Percentiles rank a stretch among this genome's conserved stretches.
Conservation (phyloP, 1,139 yeast genomes). For the Protomyces inundatus region DNA sequence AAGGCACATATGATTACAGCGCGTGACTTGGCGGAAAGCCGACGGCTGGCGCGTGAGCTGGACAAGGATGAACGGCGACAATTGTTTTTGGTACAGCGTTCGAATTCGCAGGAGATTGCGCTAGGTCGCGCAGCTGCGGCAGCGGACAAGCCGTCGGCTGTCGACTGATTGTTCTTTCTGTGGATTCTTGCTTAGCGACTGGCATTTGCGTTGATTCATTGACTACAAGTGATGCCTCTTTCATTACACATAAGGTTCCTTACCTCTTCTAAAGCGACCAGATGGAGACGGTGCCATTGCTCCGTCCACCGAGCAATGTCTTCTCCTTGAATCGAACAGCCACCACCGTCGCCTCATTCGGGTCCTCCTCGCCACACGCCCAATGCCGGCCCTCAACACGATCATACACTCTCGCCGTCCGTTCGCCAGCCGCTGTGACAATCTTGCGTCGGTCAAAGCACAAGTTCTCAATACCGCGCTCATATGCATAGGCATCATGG, state of each 20-base stretch:
- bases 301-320: constrained; percentile 58
- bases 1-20: constrained; percentile 12
- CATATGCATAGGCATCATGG: constrained; percentile 56
- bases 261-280: constrained; percentile 41
- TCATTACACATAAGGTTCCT: neutral
- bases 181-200: neutral
- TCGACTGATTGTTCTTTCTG: neutral
- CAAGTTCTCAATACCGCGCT: constrained; percentile 48
- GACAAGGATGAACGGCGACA: constrained; percentile 22
- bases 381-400: constrained; percentile 51
- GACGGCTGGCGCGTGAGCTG: constrained; percentile 16
- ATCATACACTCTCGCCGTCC: constrained; percentile 52
- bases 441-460: constrained; percentile 55
- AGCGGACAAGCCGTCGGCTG: neutral
- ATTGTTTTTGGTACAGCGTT: constrained; percentile 14
- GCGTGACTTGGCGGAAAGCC: constrained; percentile 21
- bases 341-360: constrained; percentile 37
- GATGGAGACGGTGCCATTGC: constrained; percentile 53
- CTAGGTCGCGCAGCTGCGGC: neutral
- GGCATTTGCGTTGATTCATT: neutral
- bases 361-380: constrained; percentile 46
- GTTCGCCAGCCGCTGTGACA: constrained; percentile 49
- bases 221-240: neutral
- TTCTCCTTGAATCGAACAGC: constrained; percentile 54
- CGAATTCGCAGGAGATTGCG: neutral